Conservation (phyloP, 805 yeast species). For the Pichia phayaonensis region DNA sequence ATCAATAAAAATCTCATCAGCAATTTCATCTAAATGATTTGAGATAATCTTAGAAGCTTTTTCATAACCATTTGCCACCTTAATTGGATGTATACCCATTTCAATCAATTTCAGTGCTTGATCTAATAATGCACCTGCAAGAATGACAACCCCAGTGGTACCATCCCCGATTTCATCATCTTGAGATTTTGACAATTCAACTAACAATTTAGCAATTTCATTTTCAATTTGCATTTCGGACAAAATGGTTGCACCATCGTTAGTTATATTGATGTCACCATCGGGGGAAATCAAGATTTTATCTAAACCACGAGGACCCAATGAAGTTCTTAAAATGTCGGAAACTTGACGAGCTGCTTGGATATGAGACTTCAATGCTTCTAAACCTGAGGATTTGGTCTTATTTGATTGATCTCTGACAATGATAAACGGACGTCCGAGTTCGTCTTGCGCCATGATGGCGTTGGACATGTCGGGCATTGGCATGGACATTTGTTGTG, state of each 20-base stretch:
- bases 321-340: constrained; percentile 80
- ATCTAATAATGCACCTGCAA: constrained; percentile 89
- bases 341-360: constrained; percentile 94
- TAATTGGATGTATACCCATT: constrained; percentile 95
- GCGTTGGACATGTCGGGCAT: constrained; percentile 97
- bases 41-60: constrained; percentile 93
- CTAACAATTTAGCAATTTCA: constrained; percentile 92
- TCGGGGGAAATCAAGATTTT: constrained; percentile 92
- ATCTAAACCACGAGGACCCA: constrained; percentile 98
- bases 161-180: constrained; percentile 99
- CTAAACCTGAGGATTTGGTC: constrained; percentile 61
- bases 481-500: constrained; percentile 27
- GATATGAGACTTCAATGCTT: constrained; percentile 82
- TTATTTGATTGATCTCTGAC: constrained; percentile 67
- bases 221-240: constrained; percentile 94
- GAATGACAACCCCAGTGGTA: constrained; percentile 96
- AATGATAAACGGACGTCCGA: constrained; percentile 97
- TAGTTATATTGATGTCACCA: constrained; percentile 96
- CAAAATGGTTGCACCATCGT: constrained; percentile 96
- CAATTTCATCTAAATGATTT: constrained; percentile 57
- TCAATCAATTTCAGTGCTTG: constrained; percentile 93
- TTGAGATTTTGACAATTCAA: constrained; percentile 88
- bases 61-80: constrained; percentile 94
- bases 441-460: constrained; percentile 97
- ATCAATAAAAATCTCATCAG: constrained; percentile 33